phyloP scores from a whole-genome alignment of 2,329 filamentous ascomycete genomes.

The Colletotrichum truncatum region DNA sequence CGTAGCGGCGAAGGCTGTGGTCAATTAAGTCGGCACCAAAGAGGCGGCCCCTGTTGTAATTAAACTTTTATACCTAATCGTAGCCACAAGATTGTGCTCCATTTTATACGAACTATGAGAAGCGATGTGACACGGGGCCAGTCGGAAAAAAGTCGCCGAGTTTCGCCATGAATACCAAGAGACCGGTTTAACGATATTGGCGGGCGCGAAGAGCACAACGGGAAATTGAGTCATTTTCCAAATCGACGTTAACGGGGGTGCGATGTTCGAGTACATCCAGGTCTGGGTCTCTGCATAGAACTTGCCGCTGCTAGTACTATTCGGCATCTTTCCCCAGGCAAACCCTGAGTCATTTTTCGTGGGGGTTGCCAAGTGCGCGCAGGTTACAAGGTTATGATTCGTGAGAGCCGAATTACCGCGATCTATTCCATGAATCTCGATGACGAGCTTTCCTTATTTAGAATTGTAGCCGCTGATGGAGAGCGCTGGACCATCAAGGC shows the following conservation, averaged over 20 bases:
- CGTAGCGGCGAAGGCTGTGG: not conserved
- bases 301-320: not conserved
- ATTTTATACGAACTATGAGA: slow-evolving; percentile 6
- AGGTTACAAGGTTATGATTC: slow-evolving; percentile 4
- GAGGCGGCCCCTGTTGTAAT: not conserved
- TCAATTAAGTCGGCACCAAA: not conserved
- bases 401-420: not conserved
- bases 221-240: not conserved
- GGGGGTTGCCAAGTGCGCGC: not conserved
- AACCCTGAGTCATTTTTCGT: not conserved
- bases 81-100: not conserved
- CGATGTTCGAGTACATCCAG: not conserved
- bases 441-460: not conserved
- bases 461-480: not conserved
- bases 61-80: not conserved
- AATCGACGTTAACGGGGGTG: not conserved
- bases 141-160: not conserved
- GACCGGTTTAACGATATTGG: not conserved
- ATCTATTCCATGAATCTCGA: not conserved
- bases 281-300: not conserved
- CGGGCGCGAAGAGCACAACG: not conserved
- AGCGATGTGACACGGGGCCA: not conserved
- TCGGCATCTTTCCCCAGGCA: not conserved
- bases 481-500: too few species aligned
- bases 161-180: not conserved